Percentiles rank a stretch among this genome's conserved stretches.
Evolutionary conservation across 2,329 filamentous ascomycete species (phyloP).

Genomic region (Penicillium expansum): DNA sequence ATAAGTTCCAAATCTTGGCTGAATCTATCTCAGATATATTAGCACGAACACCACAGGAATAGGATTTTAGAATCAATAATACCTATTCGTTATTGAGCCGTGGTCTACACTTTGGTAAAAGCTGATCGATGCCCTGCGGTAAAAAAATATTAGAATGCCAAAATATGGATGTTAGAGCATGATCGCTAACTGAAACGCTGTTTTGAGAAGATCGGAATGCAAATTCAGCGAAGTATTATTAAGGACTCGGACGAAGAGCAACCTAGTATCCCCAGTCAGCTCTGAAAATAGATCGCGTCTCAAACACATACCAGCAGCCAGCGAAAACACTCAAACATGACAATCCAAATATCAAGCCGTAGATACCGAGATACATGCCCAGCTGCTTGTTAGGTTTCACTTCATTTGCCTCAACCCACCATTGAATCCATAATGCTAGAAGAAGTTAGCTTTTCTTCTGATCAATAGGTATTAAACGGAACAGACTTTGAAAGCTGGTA

Average conservation of each 20-base stretch:
- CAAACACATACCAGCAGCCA: background rate
- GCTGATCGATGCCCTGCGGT: background rate
- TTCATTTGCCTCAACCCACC: constrained; percentile 12
- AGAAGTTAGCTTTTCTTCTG: background rate
- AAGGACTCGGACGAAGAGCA: background rate
- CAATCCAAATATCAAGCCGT: constrained; percentile 8
- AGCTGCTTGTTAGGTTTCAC: constrained; percentile 11
- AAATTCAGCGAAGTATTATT: constrained; percentile 1
- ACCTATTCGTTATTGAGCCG: background rate
- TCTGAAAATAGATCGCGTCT: background rate
- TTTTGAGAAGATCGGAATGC: constrained; percentile 2
- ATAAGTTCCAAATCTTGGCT: constrained; percentile 4
- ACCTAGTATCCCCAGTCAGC: background rate
- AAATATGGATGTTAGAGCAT: background rate
- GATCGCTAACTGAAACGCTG: background rate
- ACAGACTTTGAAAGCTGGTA: background rate
- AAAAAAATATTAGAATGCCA: background rate
- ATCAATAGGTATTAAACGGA: background rate
- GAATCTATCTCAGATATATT: background rate
- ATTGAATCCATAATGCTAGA: constrained; percentile 15
- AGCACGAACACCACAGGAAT: too few species aligned
- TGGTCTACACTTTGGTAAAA: background rate
- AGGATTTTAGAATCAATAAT: background rate
- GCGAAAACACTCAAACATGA: constrained; percentile 1
- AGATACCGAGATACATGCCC: constrained; percentile 15